Evolutionary conservation across 163 green algal genomes (phyloP).

Genomic region (Chloromonas sp.): DNA sequence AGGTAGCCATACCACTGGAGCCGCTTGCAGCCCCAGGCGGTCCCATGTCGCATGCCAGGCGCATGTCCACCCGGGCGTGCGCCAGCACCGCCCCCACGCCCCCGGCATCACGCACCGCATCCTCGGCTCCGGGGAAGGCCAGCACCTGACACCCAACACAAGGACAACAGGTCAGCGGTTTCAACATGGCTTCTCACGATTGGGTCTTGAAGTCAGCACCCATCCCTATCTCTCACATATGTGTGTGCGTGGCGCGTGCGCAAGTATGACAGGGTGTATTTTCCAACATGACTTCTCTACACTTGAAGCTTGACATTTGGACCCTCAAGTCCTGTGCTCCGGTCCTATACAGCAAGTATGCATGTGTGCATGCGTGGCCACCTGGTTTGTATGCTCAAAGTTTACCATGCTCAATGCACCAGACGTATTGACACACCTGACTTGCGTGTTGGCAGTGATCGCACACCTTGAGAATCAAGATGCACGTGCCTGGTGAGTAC

Average conservation of each 20-base stretch:
- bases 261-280: conserved; percentile 7
- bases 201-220: no score
- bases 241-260: no score
- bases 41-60: conserved; percentile 4
- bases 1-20: not conserved
- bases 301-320: conserved; percentile 8
- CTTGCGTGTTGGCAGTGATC: no score
- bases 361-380: no score
- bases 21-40: not conserved
- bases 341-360: no score
- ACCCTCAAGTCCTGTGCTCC: conserved; percentile 6
- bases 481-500: no score
- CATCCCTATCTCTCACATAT: no score
- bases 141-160: conserved; percentile 30
- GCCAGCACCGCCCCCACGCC: conserved; percentile 46
- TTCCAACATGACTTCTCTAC: not conserved
- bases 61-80: conserved; percentile 29
- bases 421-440: no score
- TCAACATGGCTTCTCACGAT: no score
- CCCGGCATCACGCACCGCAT: conserved; percentile 38
- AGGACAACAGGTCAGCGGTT: not conserved
- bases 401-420: conserved; percentile 4
- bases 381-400: not conserved
- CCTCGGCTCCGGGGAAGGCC: conserved; percentile 48
- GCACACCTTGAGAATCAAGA: no score